Conservation (phyloP, 345 rosid species). For the Salix dunnii region DNA sequence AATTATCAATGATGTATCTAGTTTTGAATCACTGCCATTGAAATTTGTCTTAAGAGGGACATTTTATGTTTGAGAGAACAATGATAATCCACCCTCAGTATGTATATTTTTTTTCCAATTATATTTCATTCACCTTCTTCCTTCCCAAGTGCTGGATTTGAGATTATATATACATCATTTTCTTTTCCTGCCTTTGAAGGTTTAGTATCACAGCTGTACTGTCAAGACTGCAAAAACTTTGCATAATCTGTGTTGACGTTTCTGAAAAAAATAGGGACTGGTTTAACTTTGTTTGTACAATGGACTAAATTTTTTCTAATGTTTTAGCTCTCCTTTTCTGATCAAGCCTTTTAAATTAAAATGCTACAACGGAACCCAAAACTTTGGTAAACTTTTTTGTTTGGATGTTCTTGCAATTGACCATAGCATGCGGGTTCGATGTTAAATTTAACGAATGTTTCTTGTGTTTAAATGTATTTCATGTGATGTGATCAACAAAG, state of each 20-base stretch:
- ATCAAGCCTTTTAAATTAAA: too few relatives aligned
- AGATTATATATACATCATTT: not conserved
- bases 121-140: constrained; percentile 14
- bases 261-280: not conserved
- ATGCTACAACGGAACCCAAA: too few relatives aligned
- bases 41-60: constrained; percentile 13
- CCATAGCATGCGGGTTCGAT: too few relatives aligned
- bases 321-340: too few relatives aligned
- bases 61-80: not conserved
- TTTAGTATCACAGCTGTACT: not conserved
- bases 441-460: rapidly evolving
- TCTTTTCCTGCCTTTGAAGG: too few relatives aligned
- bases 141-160: not conserved
- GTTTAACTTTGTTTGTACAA: not conserved
- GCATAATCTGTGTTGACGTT: too few relatives aligned
- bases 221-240: not conserved
- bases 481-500: not conserved
- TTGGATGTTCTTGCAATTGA: too few relatives aligned
- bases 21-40: constrained; percentile 24
- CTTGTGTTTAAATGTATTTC: rapidly evolving
- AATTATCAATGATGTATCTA: constrained; percentile 22
- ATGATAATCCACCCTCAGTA: constrained; percentile 8
- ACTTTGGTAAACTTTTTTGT: too few relatives aligned
- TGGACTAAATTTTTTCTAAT: not conserved
- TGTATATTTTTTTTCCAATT: constrained; percentile 25